Evolutionary conservation across 2,329 filamentous ascomycete species (phyloP), one percentile per base, ranked within the genome.

Genomic region (Colletotrichum lentis): DNA sequence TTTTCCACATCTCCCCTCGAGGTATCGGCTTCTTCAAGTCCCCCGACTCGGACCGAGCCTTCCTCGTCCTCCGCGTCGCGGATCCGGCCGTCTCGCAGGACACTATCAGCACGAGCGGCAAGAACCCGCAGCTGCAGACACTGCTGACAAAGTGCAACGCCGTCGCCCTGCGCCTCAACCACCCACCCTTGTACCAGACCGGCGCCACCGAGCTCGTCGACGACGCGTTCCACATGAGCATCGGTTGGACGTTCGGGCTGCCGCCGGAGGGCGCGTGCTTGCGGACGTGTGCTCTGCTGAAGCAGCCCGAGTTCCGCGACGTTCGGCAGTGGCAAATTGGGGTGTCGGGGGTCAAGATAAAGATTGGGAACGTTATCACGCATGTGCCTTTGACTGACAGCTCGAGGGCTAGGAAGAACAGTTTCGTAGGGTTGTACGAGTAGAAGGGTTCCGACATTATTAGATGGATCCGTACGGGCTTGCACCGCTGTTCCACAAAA

Each of bases 171-270:
- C 75, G 75, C 1, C 91, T 90, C 76, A 83, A 82, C 0, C 92
- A 96, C 75, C 89, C 91, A 1, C 78, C 85, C 27, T 84, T 98
- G 1, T 98, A 98, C 77, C 77, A 80, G 63, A 57, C 59, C 22
- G 61, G 70, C 14, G 46, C 37, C 18, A 60, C 64, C 35, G 43
- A 75, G 72, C 41, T 70, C 55, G 71, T 76, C 10, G 72, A 73
- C 5, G 77, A 83, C 56, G 87, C 86, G 24, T 97, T 97, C 75
- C 96, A 99, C 78, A 81, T 98, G 68, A 97, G 94, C 53, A 88
- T 99, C 64, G 96, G 91, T 0, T 98, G 95, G 96, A 91, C 87
- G 1, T 83, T 95, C 70, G 78, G 82, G 11, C 76, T 81, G 49
- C 89, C 88, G 0, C 81, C 77, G 6, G 67, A 79, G 3, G 81